These are phyloP conservation scores for Trichocladium uniseriatum DNA, from an alignment of 495 filamentous ascomycete species.

Conservation along the genomic window DNA sequence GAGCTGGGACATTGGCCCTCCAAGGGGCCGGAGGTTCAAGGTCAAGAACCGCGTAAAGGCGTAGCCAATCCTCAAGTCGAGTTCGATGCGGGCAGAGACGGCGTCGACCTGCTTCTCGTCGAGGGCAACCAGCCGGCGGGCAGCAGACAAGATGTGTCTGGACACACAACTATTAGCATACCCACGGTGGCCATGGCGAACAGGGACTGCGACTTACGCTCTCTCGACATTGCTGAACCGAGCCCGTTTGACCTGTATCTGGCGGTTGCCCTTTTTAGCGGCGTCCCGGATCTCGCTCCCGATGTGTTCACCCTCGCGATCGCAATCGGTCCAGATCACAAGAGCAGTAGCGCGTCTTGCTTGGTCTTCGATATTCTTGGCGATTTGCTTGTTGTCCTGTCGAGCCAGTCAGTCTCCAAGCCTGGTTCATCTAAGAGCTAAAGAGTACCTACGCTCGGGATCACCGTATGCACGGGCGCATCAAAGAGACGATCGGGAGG, in stretches of 20 bases:
- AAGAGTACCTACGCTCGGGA: constrained; percentile 48
- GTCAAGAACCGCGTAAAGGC: constrained; percentile 90
- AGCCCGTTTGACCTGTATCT: constrained; percentile 73
- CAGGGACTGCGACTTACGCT: constrained; percentile 47
- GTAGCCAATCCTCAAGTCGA: constrained; percentile 84
- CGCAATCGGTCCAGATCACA: constrained; percentile 98
- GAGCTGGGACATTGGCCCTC: constrained; percentile 49
- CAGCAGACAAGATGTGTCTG: constrained; percentile 78
- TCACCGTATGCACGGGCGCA: constrained; percentile 56
- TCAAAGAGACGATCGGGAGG: constrained; percentile 74
- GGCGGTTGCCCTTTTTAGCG: constrained; percentile 61
- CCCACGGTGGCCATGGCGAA: neutral
- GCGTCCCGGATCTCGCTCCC: constrained; percentile 83
- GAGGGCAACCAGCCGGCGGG: constrained; percentile 61
- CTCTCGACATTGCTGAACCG: constrained; percentile 93
- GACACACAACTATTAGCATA: constrained; percentile 9
- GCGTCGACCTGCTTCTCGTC: constrained; percentile 84
- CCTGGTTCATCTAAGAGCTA: neutral
- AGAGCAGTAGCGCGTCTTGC: constrained; percentile 60
- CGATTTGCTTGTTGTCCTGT: constrained; percentile 71
- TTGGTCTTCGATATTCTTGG: constrained; percentile 71
- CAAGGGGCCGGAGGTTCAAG: constrained; percentile 57
- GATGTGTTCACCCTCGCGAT: constrained; percentile 95
- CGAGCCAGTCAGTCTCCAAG: constrained; percentile 3
- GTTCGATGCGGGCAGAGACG: constrained; percentile 80